Evolutionary conservation across 805 yeast genomes (phyloP).

Genomic region (Hermanozyma aechmeae): DNA sequence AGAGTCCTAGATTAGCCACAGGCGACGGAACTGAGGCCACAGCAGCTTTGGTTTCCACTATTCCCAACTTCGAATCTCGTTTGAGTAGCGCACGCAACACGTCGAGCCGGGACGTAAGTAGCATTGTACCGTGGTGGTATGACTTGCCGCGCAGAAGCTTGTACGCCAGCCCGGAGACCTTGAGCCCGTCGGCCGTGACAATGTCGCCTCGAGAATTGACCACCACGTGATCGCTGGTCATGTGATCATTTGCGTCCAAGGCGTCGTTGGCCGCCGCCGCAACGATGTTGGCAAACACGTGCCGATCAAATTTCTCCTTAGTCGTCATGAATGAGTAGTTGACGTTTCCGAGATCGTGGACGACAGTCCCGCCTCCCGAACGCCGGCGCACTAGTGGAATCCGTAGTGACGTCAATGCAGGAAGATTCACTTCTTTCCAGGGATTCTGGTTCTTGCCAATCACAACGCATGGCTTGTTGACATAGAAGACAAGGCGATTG

Average conservation of each 20-base stretch:
- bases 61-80: slow-evolving; percentile 31
- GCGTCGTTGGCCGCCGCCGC: slow-evolving; percentile 24
- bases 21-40: slow-evolving; percentile 75
- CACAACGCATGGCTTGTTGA: slow-evolving; percentile 80
- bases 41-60: slow-evolving; percentile 37
- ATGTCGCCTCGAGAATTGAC: slow-evolving; percentile 81
- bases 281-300: slow-evolving; percentile 11
- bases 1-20: slow-evolving; percentile 57
- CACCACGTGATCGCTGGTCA: too few species aligned
- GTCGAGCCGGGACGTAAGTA: slow-evolving; percentile 57
- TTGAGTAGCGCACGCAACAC: slow-evolving; percentile 51
- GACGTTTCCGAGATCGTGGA: slow-evolving; percentile 83
- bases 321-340: slow-evolving; percentile 78
- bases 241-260: too few species aligned
- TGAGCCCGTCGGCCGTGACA: slow-evolving; percentile 36
- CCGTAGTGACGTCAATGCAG: slow-evolving; percentile 35
- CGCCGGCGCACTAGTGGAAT: slow-evolving; percentile 69
- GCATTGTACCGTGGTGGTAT: slow-evolving; percentile 95
- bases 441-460: slow-evolving; percentile 95
- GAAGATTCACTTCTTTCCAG: slow-evolving; percentile 74
- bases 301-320: slow-evolving; percentile 54
- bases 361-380: slow-evolving; percentile 97
- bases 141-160: slow-evolving; percentile 75
- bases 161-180: slow-evolving; percentile 90
- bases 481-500: slow-evolving; percentile 61